Evolutionary conservation across 163 green algal genomes (phyloP), one percentile per base, ranked within the genome.

Genomic region (Coccomyxa subellipsoidea): DNA sequence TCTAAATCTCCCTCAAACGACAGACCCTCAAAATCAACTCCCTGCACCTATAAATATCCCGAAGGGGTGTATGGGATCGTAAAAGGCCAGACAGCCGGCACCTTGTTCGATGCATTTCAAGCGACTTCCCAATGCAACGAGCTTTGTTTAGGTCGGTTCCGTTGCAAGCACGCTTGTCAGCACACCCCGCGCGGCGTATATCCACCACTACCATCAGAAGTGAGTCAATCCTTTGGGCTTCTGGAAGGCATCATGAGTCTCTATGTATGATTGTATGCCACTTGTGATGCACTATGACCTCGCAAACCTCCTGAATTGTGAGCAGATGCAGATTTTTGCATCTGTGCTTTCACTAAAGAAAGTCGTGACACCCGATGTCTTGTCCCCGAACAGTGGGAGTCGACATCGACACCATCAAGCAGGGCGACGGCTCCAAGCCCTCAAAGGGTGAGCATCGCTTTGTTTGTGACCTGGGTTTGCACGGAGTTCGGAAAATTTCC

Each of bases 361-460:
- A 12, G 4, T 59, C 23, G 47, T 59, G 47, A 59, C 23, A n/a
- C 47, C 47, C 47, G 47, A 59, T 59, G 47, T 73, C 27, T 73
- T 18, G 47, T 66, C 18, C 18, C 15, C 32, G 2, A 77, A 32
- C 70, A 40, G 34, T 77, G 70, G 70, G 70, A 47, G 70, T 77
- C 10, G 70, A 77, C 53, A 76, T 79, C 66, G 39, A 84, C 37
- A 80, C 39, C 0, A 72, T 80, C 23, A 77, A 80, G 71, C 69
- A 53, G 18, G 80, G 80, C 18, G 71, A 84, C 54, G 80, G 80
- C 32, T 69, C 35, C n/a, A 83, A 66, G 54, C 76, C 59, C 8
- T 71, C 79, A 29, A 83, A 83, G 69, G 54, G 54, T 38, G 38
- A 69, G n/a, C 0, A 25, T 66, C 21, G n/a, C 27, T 66, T 39